A percentile compares a stretch with the other conserved stretches of the same genome.
These are phyloP conservation scores for Claviceps pazoutovae DNA, from an alignment of 2,329 filamentous ascomycete genomes.

Conservation along the genomic window DNA sequence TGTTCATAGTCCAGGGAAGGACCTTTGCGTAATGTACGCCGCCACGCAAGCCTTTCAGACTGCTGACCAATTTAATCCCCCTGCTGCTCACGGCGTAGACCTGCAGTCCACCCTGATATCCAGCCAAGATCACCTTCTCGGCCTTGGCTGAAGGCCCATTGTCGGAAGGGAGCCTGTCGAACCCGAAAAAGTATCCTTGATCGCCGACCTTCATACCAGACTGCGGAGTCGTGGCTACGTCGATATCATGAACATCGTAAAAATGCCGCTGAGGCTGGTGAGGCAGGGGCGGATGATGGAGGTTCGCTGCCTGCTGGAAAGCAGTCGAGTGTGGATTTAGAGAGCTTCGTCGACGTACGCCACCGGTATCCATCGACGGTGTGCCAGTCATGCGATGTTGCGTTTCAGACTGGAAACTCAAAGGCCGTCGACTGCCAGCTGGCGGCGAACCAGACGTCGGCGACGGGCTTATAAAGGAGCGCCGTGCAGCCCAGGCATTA, in stretches of 20 bases:
- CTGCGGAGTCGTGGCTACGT: constrained; percentile 47
- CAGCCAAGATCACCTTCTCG: constrained; percentile 59
- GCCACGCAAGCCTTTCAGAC: constrained; percentile 64
- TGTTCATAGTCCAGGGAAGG: constrained; percentile 49
- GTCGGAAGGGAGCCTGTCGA: constrained; percentile 52
- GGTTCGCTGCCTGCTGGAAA: constrained; percentile 26
- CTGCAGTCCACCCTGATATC: constrained; percentile 68
- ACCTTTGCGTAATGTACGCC: constrained; percentile 73
- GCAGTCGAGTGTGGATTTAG: constrained; percentile 35
- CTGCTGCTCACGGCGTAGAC: constrained; percentile 60
- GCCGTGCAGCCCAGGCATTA: constrained; percentile 31
- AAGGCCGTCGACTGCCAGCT: constrained; percentile 26
- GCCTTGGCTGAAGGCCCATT: constrained; percentile 23
- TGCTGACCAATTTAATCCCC: constrained; percentile 54
- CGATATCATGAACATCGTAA: constrained; percentile 60
- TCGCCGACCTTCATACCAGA: constrained; percentile 48
- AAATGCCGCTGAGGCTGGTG: constrained; percentile 68
- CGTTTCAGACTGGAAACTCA: constrained; percentile 41
- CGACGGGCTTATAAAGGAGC: constrained; percentile 29
- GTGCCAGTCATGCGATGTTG: constrained; percentile 28
- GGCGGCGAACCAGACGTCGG: constrained; percentile 28
- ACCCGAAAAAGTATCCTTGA: constrained; percentile 65
- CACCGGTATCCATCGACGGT: constrained; percentile 21
- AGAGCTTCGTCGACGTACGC: constrained; percentile 30
- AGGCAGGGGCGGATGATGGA: constrained; percentile 48